Evolutionary conservation across 139 green algal genomes (phyloP).

Genomic region (Asterochloris erici): DNA sequence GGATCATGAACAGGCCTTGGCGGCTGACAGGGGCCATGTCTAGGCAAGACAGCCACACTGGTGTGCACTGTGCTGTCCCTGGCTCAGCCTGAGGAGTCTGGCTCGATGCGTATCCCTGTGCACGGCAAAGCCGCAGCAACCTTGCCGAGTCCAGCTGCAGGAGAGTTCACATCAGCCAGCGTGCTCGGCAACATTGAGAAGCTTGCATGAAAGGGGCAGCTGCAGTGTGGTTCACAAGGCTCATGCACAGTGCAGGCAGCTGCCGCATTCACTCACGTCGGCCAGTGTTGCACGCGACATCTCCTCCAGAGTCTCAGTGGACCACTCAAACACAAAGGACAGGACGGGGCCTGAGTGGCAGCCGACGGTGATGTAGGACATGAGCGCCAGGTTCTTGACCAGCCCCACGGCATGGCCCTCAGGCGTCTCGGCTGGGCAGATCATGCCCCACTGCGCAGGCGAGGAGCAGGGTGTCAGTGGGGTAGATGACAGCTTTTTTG

Average conservation of each 20-base stretch:
- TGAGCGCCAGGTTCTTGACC: constrained; percentile 99
- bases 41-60: too few relatives aligned
- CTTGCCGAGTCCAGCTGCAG: too few relatives aligned
- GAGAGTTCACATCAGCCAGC: too few relatives aligned
- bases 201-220: not conserved
- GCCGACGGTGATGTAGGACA: constrained; percentile 85
- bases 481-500: too few relatives aligned
- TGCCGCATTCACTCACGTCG: constrained; percentile 24
- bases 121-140: too few relatives aligned
- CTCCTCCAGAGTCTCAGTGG: constrained; percentile 77
- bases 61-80: too few relatives aligned
- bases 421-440: constrained; percentile 96
- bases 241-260: constrained; percentile 31
- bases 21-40: too few relatives aligned
- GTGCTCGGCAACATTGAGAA: not conserved
- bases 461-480: too few relatives aligned
- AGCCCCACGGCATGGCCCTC: constrained; percentile 93
- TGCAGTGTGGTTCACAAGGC: not conserved
- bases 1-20: not conserved
- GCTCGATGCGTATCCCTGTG: too few relatives aligned
- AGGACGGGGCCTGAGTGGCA: constrained; percentile 61
- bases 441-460: constrained; percentile 85
- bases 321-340: constrained; percentile 82
- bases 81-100: too few relatives aligned
- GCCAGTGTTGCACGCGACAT: constrained; percentile 63